phyloP scores from a whole-genome alignment of 345 rosid genomes.

The Garcia nutans region DNA sequence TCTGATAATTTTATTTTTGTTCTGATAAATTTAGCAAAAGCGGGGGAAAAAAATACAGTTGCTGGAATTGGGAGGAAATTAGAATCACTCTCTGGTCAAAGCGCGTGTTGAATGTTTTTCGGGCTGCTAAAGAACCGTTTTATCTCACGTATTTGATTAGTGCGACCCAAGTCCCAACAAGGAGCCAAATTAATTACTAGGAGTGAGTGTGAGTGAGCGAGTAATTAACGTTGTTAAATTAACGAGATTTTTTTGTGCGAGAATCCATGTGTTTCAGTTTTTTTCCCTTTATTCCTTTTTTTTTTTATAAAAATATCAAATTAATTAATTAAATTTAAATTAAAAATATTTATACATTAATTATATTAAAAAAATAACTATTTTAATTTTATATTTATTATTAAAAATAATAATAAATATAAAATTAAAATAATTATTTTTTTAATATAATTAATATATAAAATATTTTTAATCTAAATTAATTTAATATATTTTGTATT shows the following conservation, averaged over 20 bases:
- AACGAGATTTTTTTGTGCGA: background rate
- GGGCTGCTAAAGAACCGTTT: background rate
- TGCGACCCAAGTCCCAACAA: background rate
- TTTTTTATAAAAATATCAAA: too few relatives aligned
- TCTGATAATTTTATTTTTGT: background rate
- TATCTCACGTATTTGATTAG: background rate
- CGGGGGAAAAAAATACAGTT: background rate
- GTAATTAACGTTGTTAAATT: conserved; percentile 4
- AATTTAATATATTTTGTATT: too few relatives aligned
- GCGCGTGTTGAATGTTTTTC: background rate
- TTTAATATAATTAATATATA: too few relatives aligned
- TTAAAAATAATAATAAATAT: too few relatives aligned
- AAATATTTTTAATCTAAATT: too few relatives aligned
- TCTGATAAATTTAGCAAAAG: background rate
- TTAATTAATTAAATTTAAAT: too few relatives aligned
- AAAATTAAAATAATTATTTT: too few relatives aligned
- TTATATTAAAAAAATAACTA: too few relatives aligned
- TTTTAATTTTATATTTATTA: too few relatives aligned
- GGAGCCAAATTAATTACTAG: conserved; percentile 5
- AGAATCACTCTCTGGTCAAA: conserved; percentile 2
- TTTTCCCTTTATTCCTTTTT: too few relatives aligned
- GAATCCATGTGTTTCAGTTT: background rate
- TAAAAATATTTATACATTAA: too few relatives aligned
- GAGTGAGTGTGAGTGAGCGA: background rate
- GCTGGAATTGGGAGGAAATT: background rate